Conservation (phyloP, 2,329 filamentous ascomycete species). For the Paradendryphiella salina region DNA sequence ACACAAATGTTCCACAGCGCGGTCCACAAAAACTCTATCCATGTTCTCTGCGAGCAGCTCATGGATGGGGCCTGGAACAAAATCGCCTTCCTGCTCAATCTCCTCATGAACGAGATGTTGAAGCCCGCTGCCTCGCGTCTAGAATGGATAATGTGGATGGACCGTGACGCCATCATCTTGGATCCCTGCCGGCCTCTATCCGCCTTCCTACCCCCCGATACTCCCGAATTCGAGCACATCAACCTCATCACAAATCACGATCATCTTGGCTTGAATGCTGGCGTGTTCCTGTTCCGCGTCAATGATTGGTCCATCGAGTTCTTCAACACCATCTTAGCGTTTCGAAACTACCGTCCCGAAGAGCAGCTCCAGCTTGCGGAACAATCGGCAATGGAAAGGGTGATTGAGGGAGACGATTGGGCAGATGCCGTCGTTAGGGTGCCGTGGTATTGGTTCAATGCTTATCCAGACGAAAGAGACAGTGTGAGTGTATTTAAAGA, state of each 20-base stretch:
- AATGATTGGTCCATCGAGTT: slow-evolving; percentile 46
- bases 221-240: slow-evolving; percentile 17
- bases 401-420: slow-evolving; percentile 43
- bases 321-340: slow-evolving; percentile 47
- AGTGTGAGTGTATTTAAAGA: slow-evolving; percentile 24
- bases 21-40: slow-evolving; percentile 48
- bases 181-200: slow-evolving; percentile 49
- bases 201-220: slow-evolving; percentile 43
- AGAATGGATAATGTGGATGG: slow-evolving; percentile 52
- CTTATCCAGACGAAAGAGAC: slow-evolving; percentile 42
- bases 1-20: slow-evolving; percentile 50
- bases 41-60: slow-evolving; percentile 48
- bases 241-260: slow-evolving; percentile 48
- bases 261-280: slow-evolving; percentile 49
- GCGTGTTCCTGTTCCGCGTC: slow-evolving; percentile 49
- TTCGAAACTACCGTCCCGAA: slow-evolving; percentile 45
- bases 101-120: slow-evolving; percentile 42
- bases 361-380: slow-evolving; percentile 43
- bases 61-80: slow-evolving; percentile 53
- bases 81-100: slow-evolving; percentile 50
- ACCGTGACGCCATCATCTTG: slow-evolving; percentile 51
- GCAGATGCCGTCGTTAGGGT: slow-evolving; percentile 37
- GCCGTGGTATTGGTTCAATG: slow-evolving; percentile 53
- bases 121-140: slow-evolving; percentile 47
- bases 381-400: slow-evolving; percentile 48